Base-by-base conservation (phyloP, 2,329 filamentous ascomycete species). In the Diaporthe vexans region DNA sequence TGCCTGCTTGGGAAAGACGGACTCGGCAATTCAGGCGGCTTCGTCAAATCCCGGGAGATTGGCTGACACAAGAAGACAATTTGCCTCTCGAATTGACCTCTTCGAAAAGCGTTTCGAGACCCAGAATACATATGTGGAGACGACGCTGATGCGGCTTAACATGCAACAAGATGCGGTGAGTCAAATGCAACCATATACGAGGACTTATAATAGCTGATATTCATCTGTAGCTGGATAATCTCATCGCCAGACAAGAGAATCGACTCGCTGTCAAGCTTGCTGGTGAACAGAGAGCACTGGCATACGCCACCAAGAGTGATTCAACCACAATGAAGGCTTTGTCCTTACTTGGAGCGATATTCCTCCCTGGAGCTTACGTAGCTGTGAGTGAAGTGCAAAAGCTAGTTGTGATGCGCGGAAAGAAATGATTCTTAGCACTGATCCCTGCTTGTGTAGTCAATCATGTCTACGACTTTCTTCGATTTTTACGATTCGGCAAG, bases 291-390 rank as follows among this genome's bases (percentile, higher is more conserved):
- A 21, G 35, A 24, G 57, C 57, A 2, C 57, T 40, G 13, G 35
- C 35, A 4, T 40, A 59, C 11, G 57, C 57, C 11, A 59, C 5
- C 35, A 59, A 59, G 26, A 59, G 35, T 1, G 57, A 59, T 13
- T 59, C 19, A 26, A 59, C n/a, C 11, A 35, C 57, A 15, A 59
- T 59, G 57, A 59, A 59, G 26, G n/a, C n/a, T 17, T 13, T 59
- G 3, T 59, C 35, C 4, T 26, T 59, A 19, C 33, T 59, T 19
- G n/a, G 35, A 19, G 57, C 21, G 7, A 40, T 59, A 26, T 59
- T 59, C 7, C 35, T 59, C 21, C 57, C 57, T 11, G 35, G 35
- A 1, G 57, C 57, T 26, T 59, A 43, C 35, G 57, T 59, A 9
- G 33, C 33, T 9, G 33, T 59, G n/a, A 26, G 57, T 40, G 11